Percentiles rank a stretch among this genome's conserved stretches.
Conservation (phyloP, 2,329 filamentous ascomycete genomes). For the Fusarium sp. region DNA sequence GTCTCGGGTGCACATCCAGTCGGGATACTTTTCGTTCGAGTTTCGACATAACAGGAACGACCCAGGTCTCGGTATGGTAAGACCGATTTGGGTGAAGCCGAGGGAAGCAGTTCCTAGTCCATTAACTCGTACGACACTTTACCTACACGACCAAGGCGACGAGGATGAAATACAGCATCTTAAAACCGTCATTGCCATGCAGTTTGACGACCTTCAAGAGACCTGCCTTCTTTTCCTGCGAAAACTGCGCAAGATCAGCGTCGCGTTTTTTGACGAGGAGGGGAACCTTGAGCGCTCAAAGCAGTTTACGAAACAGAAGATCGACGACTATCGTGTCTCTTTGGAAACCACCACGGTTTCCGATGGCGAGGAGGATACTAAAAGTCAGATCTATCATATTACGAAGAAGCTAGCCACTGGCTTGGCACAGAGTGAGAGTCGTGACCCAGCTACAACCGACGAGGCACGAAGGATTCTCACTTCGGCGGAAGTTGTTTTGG, state of each 20-base stretch:
- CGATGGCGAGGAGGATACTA: fast-evolving
- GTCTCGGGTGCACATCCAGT: constrained; percentile 31
- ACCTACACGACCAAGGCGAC: constrained; percentile 27
- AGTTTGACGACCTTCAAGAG: constrained; percentile 21
- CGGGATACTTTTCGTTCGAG: constrained; percentile 34
- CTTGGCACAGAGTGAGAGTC: constrained; percentile 26
- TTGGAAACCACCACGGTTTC: constrained; percentile 2
- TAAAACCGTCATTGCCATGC: neutral
- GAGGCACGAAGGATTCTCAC: neutral
- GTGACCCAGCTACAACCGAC: neutral
- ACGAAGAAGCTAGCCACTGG: neutral
- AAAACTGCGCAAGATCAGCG: constrained; percentile 16
- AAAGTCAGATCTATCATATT: constrained; percentile 26
- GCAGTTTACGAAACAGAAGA: constrained; percentile 4
- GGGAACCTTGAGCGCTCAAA: constrained; percentile 4
- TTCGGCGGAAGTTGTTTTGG: constrained; percentile 30
- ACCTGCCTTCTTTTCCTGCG: constrained; percentile 26
- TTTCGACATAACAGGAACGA: constrained; percentile 21
- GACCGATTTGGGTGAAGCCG: constrained; percentile 23
- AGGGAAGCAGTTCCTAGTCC: neutral
- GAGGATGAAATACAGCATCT: constrained; percentile 1
- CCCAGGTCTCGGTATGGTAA: constrained; percentile 26
- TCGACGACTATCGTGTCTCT: constrained; percentile 7
- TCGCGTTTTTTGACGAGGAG: constrained; percentile 11
- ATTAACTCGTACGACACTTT: constrained; percentile 28